These are phyloP conservation scores for Neospermospora avenae DNA, from an alignment of 2,329 filamentous ascomycete genomes.

Conservation along the genomic window DNA sequence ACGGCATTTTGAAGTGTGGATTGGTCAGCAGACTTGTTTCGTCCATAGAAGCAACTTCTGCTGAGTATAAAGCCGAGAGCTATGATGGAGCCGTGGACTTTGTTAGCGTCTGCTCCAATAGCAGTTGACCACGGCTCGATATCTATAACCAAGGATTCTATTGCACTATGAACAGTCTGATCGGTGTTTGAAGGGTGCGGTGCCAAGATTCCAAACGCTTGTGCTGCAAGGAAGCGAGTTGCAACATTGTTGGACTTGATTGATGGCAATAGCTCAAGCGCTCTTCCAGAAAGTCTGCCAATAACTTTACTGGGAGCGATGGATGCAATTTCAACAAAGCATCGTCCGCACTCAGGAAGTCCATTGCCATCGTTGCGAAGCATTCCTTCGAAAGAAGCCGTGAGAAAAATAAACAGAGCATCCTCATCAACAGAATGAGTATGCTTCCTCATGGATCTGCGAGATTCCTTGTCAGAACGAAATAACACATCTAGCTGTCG, in stretches of 20 bases:
- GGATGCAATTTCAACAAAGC: slow-evolving; percentile 52
- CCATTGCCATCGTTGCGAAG: slow-evolving; percentile 40
- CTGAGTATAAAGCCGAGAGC: slow-evolving; percentile 57
- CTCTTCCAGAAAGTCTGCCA: slow-evolving; percentile 46
- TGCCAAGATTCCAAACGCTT: slow-evolving; percentile 71
- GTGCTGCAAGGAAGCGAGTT: slow-evolving; percentile 63
- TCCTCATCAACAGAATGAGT: slow-evolving; percentile 42
- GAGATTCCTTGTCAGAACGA: slow-evolving; percentile 63
- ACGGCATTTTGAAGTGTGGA: slow-evolving; percentile 42
- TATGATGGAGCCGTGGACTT: slow-evolving; percentile 58
- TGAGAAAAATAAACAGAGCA: slow-evolving; percentile 45
- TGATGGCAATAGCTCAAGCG: slow-evolving; percentile 53
- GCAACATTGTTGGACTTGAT: slow-evolving; percentile 70
- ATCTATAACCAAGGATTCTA: slow-evolving; percentile 46
- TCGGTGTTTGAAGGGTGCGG: slow-evolving; percentile 55
- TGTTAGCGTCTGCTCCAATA: slow-evolving; percentile 56
- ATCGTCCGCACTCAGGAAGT: slow-evolving; percentile 47
- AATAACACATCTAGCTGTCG: slow-evolving; percentile 71
- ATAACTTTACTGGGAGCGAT: slow-evolving; percentile 50
- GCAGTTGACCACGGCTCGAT: slow-evolving; percentile 49
- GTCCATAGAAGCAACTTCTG: slow-evolving; percentile 49
- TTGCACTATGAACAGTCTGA: slow-evolving; percentile 40
- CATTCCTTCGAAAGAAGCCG: slow-evolving; percentile 56
- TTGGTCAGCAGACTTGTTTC: slow-evolving; percentile 35
- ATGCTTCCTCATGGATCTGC: slow-evolving; percentile 56